Evolutionary conservation across 306 rosid species (phyloP).

Genomic region (Spatholobus suberectus): DNA sequence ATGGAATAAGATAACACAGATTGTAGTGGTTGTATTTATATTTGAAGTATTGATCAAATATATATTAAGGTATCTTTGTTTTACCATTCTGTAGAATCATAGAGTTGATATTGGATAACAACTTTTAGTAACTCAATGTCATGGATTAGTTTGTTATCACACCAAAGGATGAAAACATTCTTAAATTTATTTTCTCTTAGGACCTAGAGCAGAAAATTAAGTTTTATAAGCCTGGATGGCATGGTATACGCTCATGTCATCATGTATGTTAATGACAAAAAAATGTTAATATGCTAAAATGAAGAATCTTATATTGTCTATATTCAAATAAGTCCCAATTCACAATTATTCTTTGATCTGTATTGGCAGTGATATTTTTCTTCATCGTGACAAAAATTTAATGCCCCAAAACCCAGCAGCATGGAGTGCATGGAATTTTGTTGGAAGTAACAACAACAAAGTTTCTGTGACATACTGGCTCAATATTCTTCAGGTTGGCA

Average conservation of each 20-base stretch:
- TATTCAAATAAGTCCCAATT: constrained; percentile 41
- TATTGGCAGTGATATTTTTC: constrained; percentile 91
- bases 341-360: constrained; percentile 51
- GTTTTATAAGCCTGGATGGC: too few relatives aligned
- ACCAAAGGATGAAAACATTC: neutral
- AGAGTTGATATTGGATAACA: neutral
- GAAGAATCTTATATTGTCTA: constrained; percentile 18
- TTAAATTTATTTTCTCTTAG: neutral
- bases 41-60: neutral
- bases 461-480: constrained; percentile 94
- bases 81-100: neutral
- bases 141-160: neutral
- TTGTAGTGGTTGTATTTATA: neutral
- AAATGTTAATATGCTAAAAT: constrained; percentile 2
- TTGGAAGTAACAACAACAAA: constrained; percentile 66
- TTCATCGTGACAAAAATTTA: constrained; percentile 85
- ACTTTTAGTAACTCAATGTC: neutral
- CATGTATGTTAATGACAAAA: neutral
- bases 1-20: neutral
- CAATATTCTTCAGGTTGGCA: constrained; percentile 86
- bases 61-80: neutral
- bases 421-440: constrained; percentile 99
- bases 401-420: constrained; percentile 95
- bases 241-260: neutral
- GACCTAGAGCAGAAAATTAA: neutral